Conservation (phyloP, 108 stramenopile genomes). For the Mediolabrus comicus region DNA sequence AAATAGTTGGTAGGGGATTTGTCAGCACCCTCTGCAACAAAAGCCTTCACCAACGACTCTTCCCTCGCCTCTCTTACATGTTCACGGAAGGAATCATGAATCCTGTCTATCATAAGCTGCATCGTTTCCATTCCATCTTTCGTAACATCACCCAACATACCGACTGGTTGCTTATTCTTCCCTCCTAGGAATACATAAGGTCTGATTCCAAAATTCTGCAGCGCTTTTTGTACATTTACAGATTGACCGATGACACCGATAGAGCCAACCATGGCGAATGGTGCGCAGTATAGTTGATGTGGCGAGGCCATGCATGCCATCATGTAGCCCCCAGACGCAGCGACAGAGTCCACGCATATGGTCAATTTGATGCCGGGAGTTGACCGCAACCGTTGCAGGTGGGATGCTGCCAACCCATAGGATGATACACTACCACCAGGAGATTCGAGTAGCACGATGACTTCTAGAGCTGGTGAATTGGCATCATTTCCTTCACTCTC, state of each 20-base stretch:
- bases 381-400: constrained; percentile 62
- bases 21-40: background rate
- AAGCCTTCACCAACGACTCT: constrained; percentile 13
- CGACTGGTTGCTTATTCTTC: constrained; percentile 75
- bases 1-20: constrained; percentile 11
- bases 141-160: constrained; percentile 76
- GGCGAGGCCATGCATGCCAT: constrained; percentile 74
- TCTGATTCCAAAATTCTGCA: constrained; percentile 65
- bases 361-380: constrained; percentile 66
- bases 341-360: constrained; percentile 70
- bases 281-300: constrained; percentile 68
- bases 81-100: constrained; percentile 72
- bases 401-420: constrained; percentile 75
- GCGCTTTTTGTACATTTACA: constrained; percentile 64
- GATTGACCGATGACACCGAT: constrained; percentile 80
- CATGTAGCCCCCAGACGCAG: constrained; percentile 82
- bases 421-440: constrained; percentile 74
- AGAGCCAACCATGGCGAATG: constrained; percentile 77
- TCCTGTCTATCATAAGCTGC: constrained; percentile 71
- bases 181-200: constrained; percentile 76
- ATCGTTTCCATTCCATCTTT: constrained; percentile 63
- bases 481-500: background rate
- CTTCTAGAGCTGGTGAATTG: constrained; percentile 41
- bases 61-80: constrained; percentile 62
- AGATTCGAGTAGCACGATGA: constrained; percentile 73